Percentiles rank a stretch among this genome's conserved stretches.
These are phyloP conservation scores for Tolypocladium tundrense DNA, from an alignment of 2,329 filamentous ascomycete species.

Conservation along the genomic window DNA sequence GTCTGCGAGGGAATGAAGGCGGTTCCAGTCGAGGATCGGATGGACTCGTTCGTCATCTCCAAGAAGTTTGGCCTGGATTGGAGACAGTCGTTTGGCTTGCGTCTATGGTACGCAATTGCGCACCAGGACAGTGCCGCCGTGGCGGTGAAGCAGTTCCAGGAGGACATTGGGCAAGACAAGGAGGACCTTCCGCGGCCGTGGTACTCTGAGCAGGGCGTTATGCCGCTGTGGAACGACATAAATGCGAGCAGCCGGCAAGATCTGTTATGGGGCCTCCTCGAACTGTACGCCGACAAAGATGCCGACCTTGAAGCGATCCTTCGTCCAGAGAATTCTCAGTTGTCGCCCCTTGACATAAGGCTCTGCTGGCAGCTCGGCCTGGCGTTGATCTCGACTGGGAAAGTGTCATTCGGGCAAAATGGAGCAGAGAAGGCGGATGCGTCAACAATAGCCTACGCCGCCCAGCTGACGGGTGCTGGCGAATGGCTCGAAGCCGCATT, in stretches of 20 bases:
- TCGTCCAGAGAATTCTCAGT: slow-evolving; percentile 64
- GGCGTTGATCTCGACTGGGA: slow-evolving; percentile 43
- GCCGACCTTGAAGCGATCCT: slow-evolving; percentile 59
- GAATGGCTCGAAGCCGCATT: slow-evolving; percentile 65
- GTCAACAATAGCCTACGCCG: slow-evolving; percentile 54
- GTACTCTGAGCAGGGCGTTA: slow-evolving; percentile 52
- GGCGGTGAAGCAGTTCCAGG: slow-evolving; percentile 63
- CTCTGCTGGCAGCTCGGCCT: slow-evolving; percentile 80
- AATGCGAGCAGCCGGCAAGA: slow-evolving; percentile 56
- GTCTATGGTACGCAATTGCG: slow-evolving; percentile 77
- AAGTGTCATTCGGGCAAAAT: slow-evolving; percentile 41
- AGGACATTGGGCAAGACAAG: slow-evolving; percentile 60
- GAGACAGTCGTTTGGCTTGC: slow-evolving; percentile 85
- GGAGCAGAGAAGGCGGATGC: slow-evolving; percentile 54
- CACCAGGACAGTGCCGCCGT: slow-evolving; percentile 57
- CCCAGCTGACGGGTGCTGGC: slow-evolving; percentile 51
- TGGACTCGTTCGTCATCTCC: slow-evolving; percentile 71
- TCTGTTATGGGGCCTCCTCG: slow-evolving; percentile 77
- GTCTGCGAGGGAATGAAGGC: slow-evolving; percentile 67
- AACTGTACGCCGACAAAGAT: slow-evolving; percentile 58
- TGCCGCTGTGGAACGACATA: slow-evolving; percentile 50
- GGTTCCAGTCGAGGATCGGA: slow-evolving; percentile 67
- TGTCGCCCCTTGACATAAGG: slow-evolving; percentile 64
- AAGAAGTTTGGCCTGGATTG: slow-evolving; percentile 80
- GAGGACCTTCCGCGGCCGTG: slow-evolving; percentile 67